Evolutionary conservation across 192 early-diverging fungal species (phyloP).

Genomic region (Coemansia sp.): DNA sequence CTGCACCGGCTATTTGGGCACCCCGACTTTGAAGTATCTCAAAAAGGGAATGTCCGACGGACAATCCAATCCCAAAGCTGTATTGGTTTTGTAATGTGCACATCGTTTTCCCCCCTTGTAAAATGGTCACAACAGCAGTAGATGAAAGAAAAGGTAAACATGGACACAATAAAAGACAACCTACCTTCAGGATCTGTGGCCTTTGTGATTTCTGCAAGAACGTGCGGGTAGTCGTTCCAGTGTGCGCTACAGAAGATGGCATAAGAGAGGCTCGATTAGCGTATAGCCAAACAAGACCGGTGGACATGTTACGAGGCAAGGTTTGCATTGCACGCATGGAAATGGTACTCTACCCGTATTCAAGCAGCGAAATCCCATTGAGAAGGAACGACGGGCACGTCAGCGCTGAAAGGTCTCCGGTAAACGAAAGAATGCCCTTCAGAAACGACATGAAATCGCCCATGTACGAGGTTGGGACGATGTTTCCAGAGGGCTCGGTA

Average conservation of each 20-base stretch:
- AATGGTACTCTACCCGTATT: conserved; percentile 58
- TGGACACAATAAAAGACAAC: background rate
- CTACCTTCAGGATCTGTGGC: conserved; percentile 54
- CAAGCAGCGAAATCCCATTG: conserved; percentile 73
- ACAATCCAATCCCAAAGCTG: background rate
- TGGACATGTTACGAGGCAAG: background rate
- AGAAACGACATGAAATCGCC: conserved; percentile 66
- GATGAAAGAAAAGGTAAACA: background rate
- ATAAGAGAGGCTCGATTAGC: background rate
- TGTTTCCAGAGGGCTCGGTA: conserved; percentile 40
- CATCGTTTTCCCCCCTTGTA: background rate
- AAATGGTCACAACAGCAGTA: background rate
- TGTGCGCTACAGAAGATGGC: conserved; percentile 28
- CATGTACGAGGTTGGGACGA: conserved; percentile 62
- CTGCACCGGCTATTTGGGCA: background rate
- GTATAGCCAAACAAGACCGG: background rate
- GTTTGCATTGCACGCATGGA: background rate
- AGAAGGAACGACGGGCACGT: conserved; percentile 80
- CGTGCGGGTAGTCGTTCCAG: conserved; percentile 64
- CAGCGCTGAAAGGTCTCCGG: conserved; percentile 76
- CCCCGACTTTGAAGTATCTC: background rate
- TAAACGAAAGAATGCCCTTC: conserved; percentile 70
- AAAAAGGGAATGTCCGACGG: background rate
- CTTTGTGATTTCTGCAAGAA: conserved; percentile 66
- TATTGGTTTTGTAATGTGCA: background rate